phyloP scores from a whole-genome alignment of 2,329 filamentous ascomycete genomes.

The Fusarium sp. region DNA sequence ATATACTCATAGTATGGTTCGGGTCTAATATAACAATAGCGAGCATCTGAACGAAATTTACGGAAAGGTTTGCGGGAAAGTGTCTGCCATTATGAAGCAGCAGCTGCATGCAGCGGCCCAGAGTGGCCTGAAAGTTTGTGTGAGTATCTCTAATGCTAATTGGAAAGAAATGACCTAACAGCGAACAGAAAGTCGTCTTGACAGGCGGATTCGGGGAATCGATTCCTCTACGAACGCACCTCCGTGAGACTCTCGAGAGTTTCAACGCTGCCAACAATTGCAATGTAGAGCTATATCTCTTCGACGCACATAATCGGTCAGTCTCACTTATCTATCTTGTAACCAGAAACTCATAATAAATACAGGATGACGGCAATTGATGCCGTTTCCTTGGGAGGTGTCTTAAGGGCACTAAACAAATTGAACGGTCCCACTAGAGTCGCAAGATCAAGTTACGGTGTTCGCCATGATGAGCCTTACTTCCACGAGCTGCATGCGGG shows the following conservation, averaged over 20 bases:
- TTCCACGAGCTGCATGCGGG: background rate
- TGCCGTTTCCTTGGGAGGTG: conserved; percentile 5
- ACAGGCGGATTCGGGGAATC: conserved; percentile 16
- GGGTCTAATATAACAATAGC: background rate
- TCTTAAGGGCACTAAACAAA: conserved; percentile 2
- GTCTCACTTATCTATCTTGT: accelerated
- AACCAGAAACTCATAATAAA: background rate
- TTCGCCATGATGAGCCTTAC: background rate
- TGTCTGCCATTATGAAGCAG: background rate
- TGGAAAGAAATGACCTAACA: background rate
- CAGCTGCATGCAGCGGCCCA: background rate
- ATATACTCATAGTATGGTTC: background rate
- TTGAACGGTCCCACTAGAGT: background rate
- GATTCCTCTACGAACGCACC: background rate
- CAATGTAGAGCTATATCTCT: background rate
- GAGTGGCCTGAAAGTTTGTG: background rate
- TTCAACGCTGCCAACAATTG: background rate
- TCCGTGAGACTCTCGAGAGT: background rate
- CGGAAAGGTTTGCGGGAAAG: background rate
- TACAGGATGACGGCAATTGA: background rate
- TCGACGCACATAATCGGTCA: background rate
- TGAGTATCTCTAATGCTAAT: background rate
- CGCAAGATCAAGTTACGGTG: background rate
- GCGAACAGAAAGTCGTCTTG: background rate
- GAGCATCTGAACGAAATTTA: background rate